Evolutionary conservation across 2,329 filamentous ascomycete species (phyloP), one percentile per base, ranked within the genome.

Genomic region (Pseudogymnoascus sp.): DNA sequence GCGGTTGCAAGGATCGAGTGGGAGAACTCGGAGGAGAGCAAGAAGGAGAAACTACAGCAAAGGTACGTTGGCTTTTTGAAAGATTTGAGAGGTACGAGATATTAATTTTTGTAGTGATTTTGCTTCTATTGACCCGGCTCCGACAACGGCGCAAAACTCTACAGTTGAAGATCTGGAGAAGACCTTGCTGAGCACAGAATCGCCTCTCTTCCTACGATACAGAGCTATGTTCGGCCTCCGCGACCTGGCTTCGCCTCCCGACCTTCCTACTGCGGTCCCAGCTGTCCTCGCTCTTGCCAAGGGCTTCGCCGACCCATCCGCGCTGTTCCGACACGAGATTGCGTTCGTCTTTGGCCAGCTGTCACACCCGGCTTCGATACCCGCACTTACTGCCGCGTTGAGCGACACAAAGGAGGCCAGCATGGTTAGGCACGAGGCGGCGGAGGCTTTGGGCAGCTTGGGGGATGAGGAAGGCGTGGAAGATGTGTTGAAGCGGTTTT

Each of bases 301-400:
- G 71, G 94, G 94, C 14, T 86, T 99, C 68, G 80, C 81, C 33
- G 94, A 99, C 73, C 81, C 86, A 16, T 97, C 92, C 57, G 92
- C 92, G 4, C 85, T 99, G 6, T 97, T 99, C 82, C 87, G 94
- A 67, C 94, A 99, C 77, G 94, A 99, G 74, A 92, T 99, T 66
- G 94, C 94, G 12, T 99, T 99, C 73, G 94, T 99, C 12, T 99
- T 99, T 68, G 94, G 94, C 61, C 94, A 99, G 75, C 81, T 99
- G 59, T 92, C 89, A 61, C 94, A 99, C 72, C 94, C 94, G 1
- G 93, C 93, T n/a, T 96, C 92, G 1, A 97, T 99, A 67, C 92
- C 94, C 3, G 90, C 90, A 63, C 83, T 99, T 62, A 88, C 88
- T 14, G 85, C 84, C 59, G 86, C 89, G 1, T 79, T 99, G 63